Evolutionary conservation across 2,329 filamentous ascomycete genomes (phyloP).

Genomic region (Colletotrichum salicis): DNA sequence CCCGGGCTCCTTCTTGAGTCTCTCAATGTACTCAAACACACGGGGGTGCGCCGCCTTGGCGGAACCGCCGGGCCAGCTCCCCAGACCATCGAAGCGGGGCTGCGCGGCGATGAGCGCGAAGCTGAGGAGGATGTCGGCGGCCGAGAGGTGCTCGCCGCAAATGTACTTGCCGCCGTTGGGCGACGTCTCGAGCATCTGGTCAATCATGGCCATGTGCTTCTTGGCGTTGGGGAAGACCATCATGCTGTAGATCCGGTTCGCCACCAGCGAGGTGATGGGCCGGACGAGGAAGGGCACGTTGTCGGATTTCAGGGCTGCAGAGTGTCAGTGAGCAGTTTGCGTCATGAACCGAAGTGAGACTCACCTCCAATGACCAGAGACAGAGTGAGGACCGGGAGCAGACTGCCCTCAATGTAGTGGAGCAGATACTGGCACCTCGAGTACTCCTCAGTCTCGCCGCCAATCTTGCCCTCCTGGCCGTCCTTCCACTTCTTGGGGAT

Average conservation of each 20-base stretch:
- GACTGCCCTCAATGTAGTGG: conserved; percentile 85
- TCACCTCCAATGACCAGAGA: conserved; percentile 67
- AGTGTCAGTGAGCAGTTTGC: neutral
- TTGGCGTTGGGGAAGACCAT: conserved; percentile 61
- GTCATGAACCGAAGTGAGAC: conserved; percentile 37
- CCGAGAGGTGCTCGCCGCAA: conserved; percentile 60
- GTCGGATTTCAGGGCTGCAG: conserved; percentile 54
- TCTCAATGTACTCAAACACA: conserved; percentile 58
- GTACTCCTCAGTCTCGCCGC: conserved; percentile 71
- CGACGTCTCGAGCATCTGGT: conserved; percentile 59
- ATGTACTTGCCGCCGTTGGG: conserved; percentile 55
- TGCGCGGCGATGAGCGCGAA: conserved; percentile 61
- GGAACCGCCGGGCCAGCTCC: conserved; percentile 53
- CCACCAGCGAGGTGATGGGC: conserved; percentile 60
- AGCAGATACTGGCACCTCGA: conserved; percentile 74
- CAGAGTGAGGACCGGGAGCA: conserved; percentile 79
- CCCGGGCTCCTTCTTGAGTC: conserved; percentile 57
- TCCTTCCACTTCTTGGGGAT: conserved; percentile 66
- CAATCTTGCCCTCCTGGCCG: conserved; percentile 66
- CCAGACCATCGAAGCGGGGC: conserved; percentile 51
- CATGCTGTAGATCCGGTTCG: conserved; percentile 52
- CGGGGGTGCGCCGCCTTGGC: conserved; percentile 55
- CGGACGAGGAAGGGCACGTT: conserved; percentile 64
- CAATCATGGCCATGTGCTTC: conserved; percentile 60
- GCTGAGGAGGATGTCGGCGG: conserved; percentile 65